Conservation (phyloP, 805 yeast species). For the Wickerhamiella allomyrinae region DNA sequence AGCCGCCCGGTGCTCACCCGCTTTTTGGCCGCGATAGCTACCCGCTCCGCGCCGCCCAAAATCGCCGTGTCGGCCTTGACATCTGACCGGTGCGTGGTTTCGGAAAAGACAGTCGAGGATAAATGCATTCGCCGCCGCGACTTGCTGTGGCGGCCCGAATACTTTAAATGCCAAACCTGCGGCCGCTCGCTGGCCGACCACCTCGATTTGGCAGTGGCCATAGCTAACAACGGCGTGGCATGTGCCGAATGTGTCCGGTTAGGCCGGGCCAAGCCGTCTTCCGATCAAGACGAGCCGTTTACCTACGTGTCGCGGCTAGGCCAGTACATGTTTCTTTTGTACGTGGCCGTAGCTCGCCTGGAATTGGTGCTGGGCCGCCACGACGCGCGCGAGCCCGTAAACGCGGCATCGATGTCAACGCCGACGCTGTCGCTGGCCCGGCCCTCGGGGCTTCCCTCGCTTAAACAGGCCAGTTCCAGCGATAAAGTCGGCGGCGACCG, state of each 20-base stretch:
- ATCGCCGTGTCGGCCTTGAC: not conserved
- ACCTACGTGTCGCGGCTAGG: slow-evolving; percentile 50
- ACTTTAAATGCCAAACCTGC: slow-evolving; percentile 58
- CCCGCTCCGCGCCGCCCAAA: not conserved
- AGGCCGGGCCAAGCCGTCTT: slow-evolving; percentile 20
- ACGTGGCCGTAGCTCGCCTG: slow-evolving; percentile 67
- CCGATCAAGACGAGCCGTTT: slow-evolving; percentile 25
- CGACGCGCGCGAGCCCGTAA: slow-evolving; percentile 13
- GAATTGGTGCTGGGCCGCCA: slow-evolving; percentile 28
- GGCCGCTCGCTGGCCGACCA: slow-evolving; percentile 32
- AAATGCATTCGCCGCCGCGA: slow-evolving; percentile 49
- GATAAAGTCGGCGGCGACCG: slow-evolving; percentile 3
- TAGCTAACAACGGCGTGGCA: slow-evolving; percentile 26
- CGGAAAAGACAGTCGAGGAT: slow-evolving; percentile 70
- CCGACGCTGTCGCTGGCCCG: slow-evolving; percentile 6
- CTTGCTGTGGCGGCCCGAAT: slow-evolving; percentile 68
- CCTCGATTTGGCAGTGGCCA: slow-evolving; percentile 25
- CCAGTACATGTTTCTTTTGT: slow-evolving; percentile 63
- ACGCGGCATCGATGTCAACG: slow-evolving; percentile 3
- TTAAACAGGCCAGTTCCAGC: slow-evolving; percentile 2
- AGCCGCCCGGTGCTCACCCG: slow-evolving; percentile 42
- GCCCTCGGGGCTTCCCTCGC: not conserved
- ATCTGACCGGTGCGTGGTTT: slow-evolving; percentile 57
- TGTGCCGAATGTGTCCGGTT: slow-evolving; percentile 52
- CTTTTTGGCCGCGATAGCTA: slow-evolving; percentile 29